These are phyloP conservation scores for Phytophthora cactorum DNA, from an alignment of 352 stramenopile species.

Conservation along the genomic window DNA sequence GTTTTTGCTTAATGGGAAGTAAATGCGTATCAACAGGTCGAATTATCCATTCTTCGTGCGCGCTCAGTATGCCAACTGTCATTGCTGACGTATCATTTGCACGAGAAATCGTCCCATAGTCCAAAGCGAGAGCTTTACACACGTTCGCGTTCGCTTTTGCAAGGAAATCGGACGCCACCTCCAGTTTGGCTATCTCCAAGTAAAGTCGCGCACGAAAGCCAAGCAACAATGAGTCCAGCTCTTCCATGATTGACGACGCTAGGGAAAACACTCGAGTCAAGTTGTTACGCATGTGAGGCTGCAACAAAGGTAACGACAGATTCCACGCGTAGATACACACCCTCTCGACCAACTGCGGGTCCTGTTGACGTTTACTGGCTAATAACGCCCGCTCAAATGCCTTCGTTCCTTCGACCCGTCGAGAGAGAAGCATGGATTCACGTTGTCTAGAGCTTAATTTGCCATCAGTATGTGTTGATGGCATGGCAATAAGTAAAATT, in stretches of 20 bases:
- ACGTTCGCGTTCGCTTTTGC: conserved; percentile 77
- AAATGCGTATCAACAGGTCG: conserved; percentile 74
- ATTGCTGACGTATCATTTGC: conserved; percentile 17
- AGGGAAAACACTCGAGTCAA: conserved; percentile 76
- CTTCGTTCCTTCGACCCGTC: conserved; percentile 78
- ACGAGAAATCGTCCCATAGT: conserved; percentile 52
- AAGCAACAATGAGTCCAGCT: conserved; percentile 83
- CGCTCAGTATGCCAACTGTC: conserved; percentile 32
- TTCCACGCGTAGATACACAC: conserved; percentile 88
- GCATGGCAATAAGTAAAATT: conserved; percentile 42
- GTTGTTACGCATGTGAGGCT: conserved; percentile 70
- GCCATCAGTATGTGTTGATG: conserved; percentile 5
- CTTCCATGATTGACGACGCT: conserved; percentile 66
- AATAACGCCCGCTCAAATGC: conserved; percentile 78
- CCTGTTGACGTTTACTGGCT: conserved; percentile 75
- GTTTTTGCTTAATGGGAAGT: conserved; percentile 59
- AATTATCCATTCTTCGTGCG: conserved; percentile 31
- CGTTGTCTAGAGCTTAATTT: conserved; percentile 42
- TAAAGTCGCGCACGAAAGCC: conserved; percentile 80
- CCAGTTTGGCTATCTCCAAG: conserved; percentile 87
- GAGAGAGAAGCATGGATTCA: conserved; percentile 45
- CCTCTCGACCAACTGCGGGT: conserved; percentile 80
- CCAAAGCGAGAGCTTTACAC: conserved; percentile 62
- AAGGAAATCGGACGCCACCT: conserved; percentile 86
- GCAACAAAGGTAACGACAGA: conserved; percentile 77